A percentile compares a stretch with the other conserved stretches of the same genome.
These are phyloP conservation scores for Isabelozyma rhagii DNA, from an alignment of 805 yeast genomes.

Conservation along the genomic window DNA sequence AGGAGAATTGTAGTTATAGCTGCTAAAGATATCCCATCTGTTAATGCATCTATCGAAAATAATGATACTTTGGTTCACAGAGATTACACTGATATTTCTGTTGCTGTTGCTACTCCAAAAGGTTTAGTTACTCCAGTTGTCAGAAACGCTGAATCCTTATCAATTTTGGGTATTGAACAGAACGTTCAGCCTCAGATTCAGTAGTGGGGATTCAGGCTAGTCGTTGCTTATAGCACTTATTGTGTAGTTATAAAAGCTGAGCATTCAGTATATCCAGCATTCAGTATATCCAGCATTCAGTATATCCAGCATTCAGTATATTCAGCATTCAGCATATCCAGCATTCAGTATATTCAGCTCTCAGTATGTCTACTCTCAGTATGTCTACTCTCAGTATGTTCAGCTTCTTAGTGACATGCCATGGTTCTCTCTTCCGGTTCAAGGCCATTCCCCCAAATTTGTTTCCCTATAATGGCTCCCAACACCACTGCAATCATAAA, in stretches of 20 bases:
- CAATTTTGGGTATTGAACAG: conserved; percentile 81
- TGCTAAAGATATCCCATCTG: conserved; percentile 91
- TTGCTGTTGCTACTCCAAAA: conserved; percentile 99
- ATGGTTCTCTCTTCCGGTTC: conserved; percentile 13
- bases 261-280: no score
- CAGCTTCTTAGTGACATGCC: conserved; percentile 28
- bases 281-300: no score
- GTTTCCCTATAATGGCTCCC: conserved; percentile 73
- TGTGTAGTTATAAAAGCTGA: no score
- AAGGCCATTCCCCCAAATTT: conserved; percentile 45
- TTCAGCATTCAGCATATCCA: no score
- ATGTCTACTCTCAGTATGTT: no score
- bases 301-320: no score
- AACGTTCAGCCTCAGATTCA: no score
- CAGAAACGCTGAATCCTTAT: conserved; percentile 90
- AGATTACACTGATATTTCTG: conserved; percentile 92
- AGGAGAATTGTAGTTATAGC: conserved; percentile 37
- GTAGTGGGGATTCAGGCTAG: no score
- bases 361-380: no score
- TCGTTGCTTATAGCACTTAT: no score
- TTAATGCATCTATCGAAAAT: conserved; percentile 89
- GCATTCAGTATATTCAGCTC: no score
- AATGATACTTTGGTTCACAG: conserved; percentile 92
- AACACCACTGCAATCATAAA: conserved; percentile 67
- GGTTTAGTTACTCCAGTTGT: conserved; percentile 98